Evolutionary conservation across 2,329 filamentous ascomycete species (phyloP).

Genomic region (Zymoseptoria ardabiliae): DNA sequence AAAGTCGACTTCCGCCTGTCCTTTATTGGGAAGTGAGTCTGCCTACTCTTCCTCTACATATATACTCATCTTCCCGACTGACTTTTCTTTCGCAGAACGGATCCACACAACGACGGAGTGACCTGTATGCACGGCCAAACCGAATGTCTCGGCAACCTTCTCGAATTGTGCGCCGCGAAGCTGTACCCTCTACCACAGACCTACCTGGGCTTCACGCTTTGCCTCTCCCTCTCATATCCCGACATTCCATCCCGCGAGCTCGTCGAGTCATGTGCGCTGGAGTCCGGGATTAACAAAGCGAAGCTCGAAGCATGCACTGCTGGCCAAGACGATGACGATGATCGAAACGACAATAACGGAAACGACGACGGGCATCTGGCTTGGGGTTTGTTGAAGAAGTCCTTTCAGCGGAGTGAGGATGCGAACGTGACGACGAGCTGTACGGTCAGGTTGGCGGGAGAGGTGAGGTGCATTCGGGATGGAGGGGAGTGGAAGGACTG

Average conservation of each 20-base stretch:
- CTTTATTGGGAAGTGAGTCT: conserved; percentile 70
- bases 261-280: conserved; percentile 78
- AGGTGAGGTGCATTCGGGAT: conserved; percentile 80
- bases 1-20: conserved; percentile 89
- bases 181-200: conserved; percentile 80
- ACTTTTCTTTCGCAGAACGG: conserved; percentile 31
- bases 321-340: not conserved
- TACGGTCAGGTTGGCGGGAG: conserved; percentile 58
- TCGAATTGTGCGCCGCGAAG: conserved; percentile 81
- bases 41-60: not conserved
- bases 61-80: conserved; percentile 3
- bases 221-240: conserved; percentile 67
- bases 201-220: conserved; percentile 89
- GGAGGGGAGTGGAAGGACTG: conserved; percentile 73
- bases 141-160: conserved; percentile 90
- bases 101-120: conserved; percentile 69
- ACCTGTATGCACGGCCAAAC: conserved; percentile 80
- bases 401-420: conserved; percentile 54
- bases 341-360: not conserved
- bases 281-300: conserved; percentile 80
- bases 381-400: conserved; percentile 49
- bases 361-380: conserved; percentile 66
- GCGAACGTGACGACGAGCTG: conserved; percentile 42
- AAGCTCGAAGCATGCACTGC: conserved; percentile 75
- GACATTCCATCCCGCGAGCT: conserved; percentile 72